Conservation (phyloP, 352 stramenopile genomes). For the Phytophthora lateralis region DNA sequence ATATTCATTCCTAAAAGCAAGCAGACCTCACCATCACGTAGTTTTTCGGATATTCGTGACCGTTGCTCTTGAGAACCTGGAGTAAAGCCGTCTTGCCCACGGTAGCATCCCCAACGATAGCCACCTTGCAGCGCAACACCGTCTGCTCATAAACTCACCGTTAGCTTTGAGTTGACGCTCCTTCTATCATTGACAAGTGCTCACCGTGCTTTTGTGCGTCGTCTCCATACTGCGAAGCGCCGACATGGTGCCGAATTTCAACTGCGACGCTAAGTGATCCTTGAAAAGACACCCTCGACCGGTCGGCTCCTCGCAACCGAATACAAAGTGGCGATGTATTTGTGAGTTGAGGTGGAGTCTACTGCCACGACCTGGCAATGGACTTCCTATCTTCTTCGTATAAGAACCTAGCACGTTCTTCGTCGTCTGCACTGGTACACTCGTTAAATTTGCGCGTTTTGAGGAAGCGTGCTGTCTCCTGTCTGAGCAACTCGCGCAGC, state of each 20-base stretch:
- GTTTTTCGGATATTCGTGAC: slow-evolving; percentile 94
- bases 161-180: not conserved
- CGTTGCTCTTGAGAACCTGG: slow-evolving; percentile 91
- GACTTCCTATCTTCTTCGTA: slow-evolving; percentile 19
- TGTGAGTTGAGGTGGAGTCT: not conserved
- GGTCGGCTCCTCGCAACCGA: slow-evolving; percentile 10
- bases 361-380: slow-evolving; percentile 20
- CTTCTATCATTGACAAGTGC: not conserved
- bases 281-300: slow-evolving; percentile 27
- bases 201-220: slow-evolving; percentile 87
- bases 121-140: slow-evolving; percentile 91
- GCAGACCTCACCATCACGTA: slow-evolving; percentile 89
- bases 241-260: slow-evolving; percentile 50
- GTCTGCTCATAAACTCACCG: slow-evolving; percentile 39
- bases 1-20: not conserved
- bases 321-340: not conserved
- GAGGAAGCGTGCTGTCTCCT: slow-evolving; percentile 66
- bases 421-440: slow-evolving; percentile 19
- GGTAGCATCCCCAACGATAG: slow-evolving; percentile 90
- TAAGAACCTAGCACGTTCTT: slow-evolving; percentile 26
- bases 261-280: slow-evolving; percentile 2
- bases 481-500: slow-evolving; percentile 54
- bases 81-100: slow-evolving; percentile 92
- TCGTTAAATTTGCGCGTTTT: slow-evolving; percentile 46
- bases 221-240: slow-evolving; percentile 92